Evolutionary conservation across 768 basidiomycete species (phyloP).

Genomic region (Lentinula edodes): DNA sequence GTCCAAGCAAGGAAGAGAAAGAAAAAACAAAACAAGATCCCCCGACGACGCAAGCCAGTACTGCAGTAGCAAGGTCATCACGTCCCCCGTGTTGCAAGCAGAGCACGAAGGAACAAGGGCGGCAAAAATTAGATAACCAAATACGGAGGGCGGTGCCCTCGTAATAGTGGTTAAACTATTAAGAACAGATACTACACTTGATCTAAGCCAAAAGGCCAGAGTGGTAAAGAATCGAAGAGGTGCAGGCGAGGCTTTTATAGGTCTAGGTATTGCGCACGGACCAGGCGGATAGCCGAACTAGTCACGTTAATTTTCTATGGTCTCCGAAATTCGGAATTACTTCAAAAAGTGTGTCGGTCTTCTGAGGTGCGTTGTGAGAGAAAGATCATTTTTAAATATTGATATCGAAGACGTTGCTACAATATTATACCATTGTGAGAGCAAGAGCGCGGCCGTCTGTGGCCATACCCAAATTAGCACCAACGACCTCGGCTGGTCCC

Average conservation of each 20-base stretch:
- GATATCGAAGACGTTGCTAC: no score
- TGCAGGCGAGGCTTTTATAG: neutral
- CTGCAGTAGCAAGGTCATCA: slow-evolving; percentile 55
- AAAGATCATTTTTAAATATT: no score
- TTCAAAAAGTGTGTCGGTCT: no score
- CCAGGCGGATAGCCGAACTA: neutral
- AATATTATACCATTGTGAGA: no score
- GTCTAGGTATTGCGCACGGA: neutral
- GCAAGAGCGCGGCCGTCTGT: no score
- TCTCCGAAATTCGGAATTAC: no score
- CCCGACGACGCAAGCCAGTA: slow-evolving; percentile 60
- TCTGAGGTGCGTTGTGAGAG: no score
- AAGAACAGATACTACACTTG: slow-evolving; percentile 95
- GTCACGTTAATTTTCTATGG: no score
- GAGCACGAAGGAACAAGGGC: slow-evolving; percentile 35
- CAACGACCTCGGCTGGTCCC: neutral
- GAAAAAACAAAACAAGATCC: slow-evolving; percentile 29
- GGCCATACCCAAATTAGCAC: no score
- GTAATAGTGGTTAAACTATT: slow-evolving; percentile 18
- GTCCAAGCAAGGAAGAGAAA: slow-evolving; percentile 17
- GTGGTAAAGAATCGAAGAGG: slow-evolving; percentile 50
- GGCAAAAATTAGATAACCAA: no score
- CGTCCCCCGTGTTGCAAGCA: slow-evolving; percentile 50
- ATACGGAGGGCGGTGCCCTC: no score
- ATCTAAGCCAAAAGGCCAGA: slow-evolving; percentile 97